These are phyloP conservation scores for Epichloe gansuensis DNA, from an alignment of 2,329 filamentous ascomycete species.

Conservation along the genomic window DNA sequence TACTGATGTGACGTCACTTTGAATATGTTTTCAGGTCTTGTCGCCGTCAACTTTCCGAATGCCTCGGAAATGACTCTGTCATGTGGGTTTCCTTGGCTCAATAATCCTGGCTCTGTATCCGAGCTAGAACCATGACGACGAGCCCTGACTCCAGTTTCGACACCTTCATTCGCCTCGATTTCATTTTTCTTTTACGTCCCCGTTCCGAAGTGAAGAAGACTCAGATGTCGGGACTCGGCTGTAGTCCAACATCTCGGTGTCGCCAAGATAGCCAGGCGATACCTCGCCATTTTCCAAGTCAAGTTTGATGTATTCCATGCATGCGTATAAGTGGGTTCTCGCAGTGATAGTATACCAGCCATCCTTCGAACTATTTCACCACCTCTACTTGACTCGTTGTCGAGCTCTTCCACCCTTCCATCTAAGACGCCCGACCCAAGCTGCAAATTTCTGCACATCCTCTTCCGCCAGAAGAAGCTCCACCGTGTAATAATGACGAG, in stretches of 20 bases:
- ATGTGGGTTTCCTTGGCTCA: constrained; percentile 3
- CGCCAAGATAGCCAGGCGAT: too few relatives aligned
- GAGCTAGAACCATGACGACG: too few relatives aligned
- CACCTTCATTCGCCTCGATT: background rate
- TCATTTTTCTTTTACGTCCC: too few relatives aligned
- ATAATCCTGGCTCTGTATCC: background rate
- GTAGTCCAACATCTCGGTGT: too few relatives aligned
- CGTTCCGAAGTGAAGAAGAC: too few relatives aligned
- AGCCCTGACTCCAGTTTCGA: background rate
- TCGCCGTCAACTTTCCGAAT: constrained; percentile 7
- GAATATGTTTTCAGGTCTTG: constrained; percentile 5
- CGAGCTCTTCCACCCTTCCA: constrained; percentile 46
- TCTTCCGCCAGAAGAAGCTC: constrained; percentile 58
- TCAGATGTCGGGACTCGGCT: too few relatives aligned
- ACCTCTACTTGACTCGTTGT: background rate
- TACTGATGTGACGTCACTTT: too few relatives aligned
- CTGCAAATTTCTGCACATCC: constrained; percentile 58
- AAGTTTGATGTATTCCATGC: too few relatives aligned
- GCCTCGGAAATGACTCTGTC: constrained; percentile 4
- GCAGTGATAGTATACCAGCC: background rate
- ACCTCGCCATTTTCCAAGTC: too few relatives aligned
- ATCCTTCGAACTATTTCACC: background rate
- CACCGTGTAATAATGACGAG: constrained; percentile 59
- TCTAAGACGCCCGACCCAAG: constrained; percentile 60
- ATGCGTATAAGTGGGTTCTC: background rate